A percentile compares a stretch with the other conserved stretches of the same genome.
Conservation (phyloP, 192 early-diverging fungal species). For the Coemansia sp. region DNA sequence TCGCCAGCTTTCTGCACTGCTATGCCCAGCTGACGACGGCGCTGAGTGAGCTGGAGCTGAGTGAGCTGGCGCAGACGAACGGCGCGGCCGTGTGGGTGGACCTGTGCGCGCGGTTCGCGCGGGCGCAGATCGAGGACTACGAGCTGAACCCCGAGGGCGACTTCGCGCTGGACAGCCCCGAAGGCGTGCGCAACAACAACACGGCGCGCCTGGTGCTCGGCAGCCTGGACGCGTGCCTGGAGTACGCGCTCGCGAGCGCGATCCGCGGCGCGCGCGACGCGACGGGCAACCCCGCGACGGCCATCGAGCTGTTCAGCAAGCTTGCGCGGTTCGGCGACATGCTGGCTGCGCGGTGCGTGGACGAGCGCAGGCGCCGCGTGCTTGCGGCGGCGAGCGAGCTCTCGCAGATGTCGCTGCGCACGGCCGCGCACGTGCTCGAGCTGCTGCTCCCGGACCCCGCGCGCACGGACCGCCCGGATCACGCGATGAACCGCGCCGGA, state of each 20-base stretch:
- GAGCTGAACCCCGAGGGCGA: conserved; percentile 64
- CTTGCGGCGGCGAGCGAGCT: conserved; percentile 14
- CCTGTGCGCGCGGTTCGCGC: conserved; percentile 49
- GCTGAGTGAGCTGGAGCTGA: background rate
- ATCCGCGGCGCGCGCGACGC: conserved; percentile 1
- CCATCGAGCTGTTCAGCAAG: conserved; percentile 28
- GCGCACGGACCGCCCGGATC: conserved; percentile 1
- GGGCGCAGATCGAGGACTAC: conserved; percentile 64
- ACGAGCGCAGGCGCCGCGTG: conserved; percentile 23
- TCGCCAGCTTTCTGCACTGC: no score
- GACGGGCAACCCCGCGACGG: conserved; percentile 4
- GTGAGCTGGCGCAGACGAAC: background rate
- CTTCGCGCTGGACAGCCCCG: conserved; percentile 54
- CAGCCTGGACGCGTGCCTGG: conserved; percentile 56
- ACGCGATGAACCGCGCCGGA: conserved; percentile 8
- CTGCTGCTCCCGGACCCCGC: conserved; percentile 18
- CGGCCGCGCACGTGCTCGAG: conserved; percentile 3
- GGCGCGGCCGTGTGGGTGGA: conserved; percentile 13
- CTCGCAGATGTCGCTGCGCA: conserved; percentile 17
- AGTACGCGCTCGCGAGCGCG: conserved; percentile 45
- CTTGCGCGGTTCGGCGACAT: conserved; percentile 24
- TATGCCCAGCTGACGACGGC: no score
- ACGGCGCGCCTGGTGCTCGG: conserved; percentile 55
- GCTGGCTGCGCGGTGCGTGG: conserved; percentile 26
- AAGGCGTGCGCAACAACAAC: conserved; percentile 57